A percentile compares a stretch with the other conserved stretches of the same genome.
These are phyloP conservation scores for Auriscalpium vulgare DNA, from an alignment of 768 basidiomycete species.

Conservation along the genomic window DNA sequence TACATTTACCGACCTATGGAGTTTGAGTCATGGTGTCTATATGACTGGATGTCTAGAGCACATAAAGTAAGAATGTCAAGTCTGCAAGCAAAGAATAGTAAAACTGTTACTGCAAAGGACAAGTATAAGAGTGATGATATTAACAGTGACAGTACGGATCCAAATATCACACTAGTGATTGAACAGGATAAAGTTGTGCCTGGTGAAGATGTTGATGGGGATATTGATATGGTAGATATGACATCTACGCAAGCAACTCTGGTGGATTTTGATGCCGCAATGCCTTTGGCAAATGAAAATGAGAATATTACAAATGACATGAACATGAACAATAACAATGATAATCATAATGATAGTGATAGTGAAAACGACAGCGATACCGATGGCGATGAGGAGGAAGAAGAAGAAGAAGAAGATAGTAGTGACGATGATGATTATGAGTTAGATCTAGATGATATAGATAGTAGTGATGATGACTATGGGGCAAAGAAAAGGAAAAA, in stretches of 20 bases:
- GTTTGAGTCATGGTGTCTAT: slow-evolving; percentile 17
- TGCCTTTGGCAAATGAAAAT: background rate
- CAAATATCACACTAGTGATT: no score
- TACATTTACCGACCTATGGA: slow-evolving; percentile 22
- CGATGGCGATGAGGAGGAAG: background rate
- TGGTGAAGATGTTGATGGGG: no score
- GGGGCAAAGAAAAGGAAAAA: background rate
- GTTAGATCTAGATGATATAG: background rate
- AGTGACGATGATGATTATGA: background rate
- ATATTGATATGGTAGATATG: no score
- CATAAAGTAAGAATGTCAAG: background rate
- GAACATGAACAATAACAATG: background rate
- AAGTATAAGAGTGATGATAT: background rate
- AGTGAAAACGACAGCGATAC: background rate
- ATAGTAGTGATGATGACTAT: background rate
- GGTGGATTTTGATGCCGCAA: no score
- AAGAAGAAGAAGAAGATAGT: background rate
- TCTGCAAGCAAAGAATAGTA: background rate
- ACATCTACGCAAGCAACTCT: no score
- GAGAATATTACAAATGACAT: background rate
- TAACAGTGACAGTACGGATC: background rate
- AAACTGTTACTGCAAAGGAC: background rate
- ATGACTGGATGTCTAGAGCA: slow-evolving; percentile 19
- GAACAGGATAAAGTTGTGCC: no score
- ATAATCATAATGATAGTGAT: background rate